phyloP scores from a whole-genome alignment of 805 yeast species.

The Metahyphopichia silvanorum region DNA sequence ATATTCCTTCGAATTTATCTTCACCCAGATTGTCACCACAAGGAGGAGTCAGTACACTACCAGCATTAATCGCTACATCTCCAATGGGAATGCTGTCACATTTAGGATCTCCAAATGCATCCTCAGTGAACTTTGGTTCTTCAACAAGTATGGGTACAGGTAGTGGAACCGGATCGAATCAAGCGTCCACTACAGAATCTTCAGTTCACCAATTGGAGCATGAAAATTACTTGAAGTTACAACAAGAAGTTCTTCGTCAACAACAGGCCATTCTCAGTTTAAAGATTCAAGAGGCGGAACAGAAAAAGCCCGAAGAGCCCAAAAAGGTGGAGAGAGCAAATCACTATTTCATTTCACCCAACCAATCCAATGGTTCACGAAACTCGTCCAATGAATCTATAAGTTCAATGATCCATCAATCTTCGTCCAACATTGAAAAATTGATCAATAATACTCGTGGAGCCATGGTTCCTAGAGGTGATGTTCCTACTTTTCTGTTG shows the following conservation, averaged over 20 bases:
- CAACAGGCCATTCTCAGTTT: slow-evolving; percentile 29
- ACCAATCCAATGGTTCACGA: slow-evolving; percentile 6
- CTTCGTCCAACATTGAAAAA: slow-evolving; percentile 7
- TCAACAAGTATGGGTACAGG: slow-evolving; percentile 5
- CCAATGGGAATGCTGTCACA: not conserved
- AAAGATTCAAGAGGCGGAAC: slow-evolving; percentile 8
- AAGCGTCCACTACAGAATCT: no score
- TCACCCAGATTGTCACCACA: slow-evolving; percentile 4
- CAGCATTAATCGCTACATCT: not conserved
- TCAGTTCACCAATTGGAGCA: slow-evolving; percentile 31
- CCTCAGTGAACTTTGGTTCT: slow-evolving; percentile 9
- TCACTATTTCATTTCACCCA: not conserved
- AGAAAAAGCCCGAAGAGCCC: slow-evolving; percentile 3
- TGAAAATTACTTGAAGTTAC: slow-evolving; percentile 33
- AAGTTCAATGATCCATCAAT: slow-evolving; percentile 5
- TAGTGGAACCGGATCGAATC: slow-evolving; percentile 1
- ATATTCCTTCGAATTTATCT: slow-evolving; percentile 4
- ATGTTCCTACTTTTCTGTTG: not conserved
- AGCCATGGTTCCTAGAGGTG: not conserved
- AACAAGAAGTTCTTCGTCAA: slow-evolving; percentile 33
- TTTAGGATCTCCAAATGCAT: not conserved
- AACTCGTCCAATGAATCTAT: slow-evolving; percentile 9
- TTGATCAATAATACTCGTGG: slow-evolving; percentile 6
- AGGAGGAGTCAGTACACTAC: slow-evolving; percentile 1
- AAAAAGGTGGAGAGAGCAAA: slow-evolving; percentile 1